phyloP scores from a whole-genome alignment of 257 asterid genomes.

The Petunia secreta region DNA sequence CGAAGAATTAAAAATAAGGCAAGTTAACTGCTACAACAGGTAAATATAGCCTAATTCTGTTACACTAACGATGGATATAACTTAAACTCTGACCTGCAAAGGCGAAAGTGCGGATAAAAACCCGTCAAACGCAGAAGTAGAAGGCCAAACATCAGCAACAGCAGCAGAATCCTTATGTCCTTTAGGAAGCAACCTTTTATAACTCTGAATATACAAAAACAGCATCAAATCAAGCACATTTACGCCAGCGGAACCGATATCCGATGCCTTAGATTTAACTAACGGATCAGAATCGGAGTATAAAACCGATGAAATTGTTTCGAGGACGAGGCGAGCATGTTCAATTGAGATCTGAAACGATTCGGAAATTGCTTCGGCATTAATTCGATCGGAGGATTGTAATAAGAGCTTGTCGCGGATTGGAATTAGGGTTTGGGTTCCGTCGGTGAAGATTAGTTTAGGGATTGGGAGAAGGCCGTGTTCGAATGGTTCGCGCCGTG shows the following conservation, averaged over 20 bases:
- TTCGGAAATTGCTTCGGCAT: constrained; percentile 46
- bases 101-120: constrained; percentile 90
- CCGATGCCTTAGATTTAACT: constrained; percentile 49
- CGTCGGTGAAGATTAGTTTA: constrained; percentile 81
- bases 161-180: constrained; percentile 93
- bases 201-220: constrained; percentile 79
- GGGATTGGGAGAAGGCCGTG: constrained; percentile 94
- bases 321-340: constrained; percentile 74
- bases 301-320: constrained; percentile 65
- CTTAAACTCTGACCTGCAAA: constrained; percentile 55
- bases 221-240: constrained; percentile 79
- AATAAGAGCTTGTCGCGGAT: constrained; percentile 69
- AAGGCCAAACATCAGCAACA: constrained; percentile 98
- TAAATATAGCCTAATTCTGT: too few relatives aligned
- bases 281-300: constrained; percentile 69
- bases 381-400: constrained; percentile 55
- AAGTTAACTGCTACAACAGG: too few relatives aligned
- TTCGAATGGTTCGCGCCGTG: constrained; percentile 93
- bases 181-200: constrained; percentile 87
- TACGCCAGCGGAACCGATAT: constrained; percentile 62
- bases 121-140: constrained; percentile 94
- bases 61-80: not conserved
- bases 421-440: constrained; percentile 64
- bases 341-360: constrained; percentile 68
- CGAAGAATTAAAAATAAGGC: too few relatives aligned